Evolutionary conservation across 177 flowering plant species (phyloP), one percentile per base, ranked within the genome.

Genomic region (Tripterygium wilfordii): DNA sequence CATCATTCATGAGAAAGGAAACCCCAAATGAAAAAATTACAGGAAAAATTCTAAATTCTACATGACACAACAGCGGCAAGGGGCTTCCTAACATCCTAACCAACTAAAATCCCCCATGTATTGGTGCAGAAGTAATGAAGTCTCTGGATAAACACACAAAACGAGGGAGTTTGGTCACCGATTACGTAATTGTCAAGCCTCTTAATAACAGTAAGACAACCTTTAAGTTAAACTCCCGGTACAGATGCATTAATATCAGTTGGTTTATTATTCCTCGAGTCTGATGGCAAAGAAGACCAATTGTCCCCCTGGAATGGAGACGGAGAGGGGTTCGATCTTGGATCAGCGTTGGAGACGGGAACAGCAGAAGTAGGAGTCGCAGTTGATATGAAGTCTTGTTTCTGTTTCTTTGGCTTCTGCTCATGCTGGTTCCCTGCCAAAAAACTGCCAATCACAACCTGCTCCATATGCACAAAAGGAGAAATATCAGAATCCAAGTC

Each of bases 401-500:
- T 91, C 46, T 52, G 80, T 56, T 80, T 86, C 70, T 80, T 85
- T 10, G 77, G 74, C 67, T 82, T 91, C 55, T 69, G 88, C 59
- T 83, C 94, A 15, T 75, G 95, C 61, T 79, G 91, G 56, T 55
- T 77, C 44, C 80, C 83, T 0, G 90, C 65, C 42, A 91, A 64
- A 64, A 91, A 91, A 53, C 96, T 91, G 18, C 98, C 98, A n/a
- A 91, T 85, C 8, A 91, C 94, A 47, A 91, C 86, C 98, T 91
- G 75, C 30, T 35, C n/a, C 27, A 49, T 40, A 10, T 20, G 3
- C 18, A 37, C 10, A 37, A 37, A 19, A 4, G 19, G n/a, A n/a
- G n/a, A n/a, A n/a, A n/a, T n/a, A n/a, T n/a, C n/a, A 40, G 4
- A 40, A 40, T 20, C 44, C 5, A 23, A 3, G 14, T 7, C 44